phyloP scores from a whole-genome alignment of 2,329 filamentous ascomycete species.

The Orbilia javanica region DNA sequence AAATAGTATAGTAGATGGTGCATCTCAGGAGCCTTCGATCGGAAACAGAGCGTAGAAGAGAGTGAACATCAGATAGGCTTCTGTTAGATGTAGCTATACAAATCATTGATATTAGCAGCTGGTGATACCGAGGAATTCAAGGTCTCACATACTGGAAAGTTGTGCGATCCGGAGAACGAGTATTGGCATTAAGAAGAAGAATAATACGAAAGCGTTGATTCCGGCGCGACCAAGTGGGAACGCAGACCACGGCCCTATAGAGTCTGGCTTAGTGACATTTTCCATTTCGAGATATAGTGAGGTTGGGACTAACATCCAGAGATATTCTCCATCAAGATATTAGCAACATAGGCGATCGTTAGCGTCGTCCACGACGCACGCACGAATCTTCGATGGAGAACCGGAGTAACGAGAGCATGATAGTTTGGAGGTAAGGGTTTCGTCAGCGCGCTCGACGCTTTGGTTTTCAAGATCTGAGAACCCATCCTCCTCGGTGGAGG shows the following conservation, averaged over 20 bases:
- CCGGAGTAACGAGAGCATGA: constrained; percentile 61
- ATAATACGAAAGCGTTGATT: constrained; percentile 60
- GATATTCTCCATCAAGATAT: constrained; percentile 61
- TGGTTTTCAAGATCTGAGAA: constrained; percentile 52
- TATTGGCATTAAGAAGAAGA: constrained; percentile 60
- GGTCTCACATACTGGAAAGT: constrained; percentile 58
- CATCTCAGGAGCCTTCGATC: constrained; percentile 59
- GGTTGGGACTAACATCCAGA: constrained; percentile 58
- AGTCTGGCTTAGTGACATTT: constrained; percentile 9
- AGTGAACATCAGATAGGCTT: constrained; percentile 59
- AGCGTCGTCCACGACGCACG: constrained; percentile 60
- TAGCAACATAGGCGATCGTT: constrained; percentile 60
- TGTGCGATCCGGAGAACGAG: constrained; percentile 61
- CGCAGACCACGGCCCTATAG: constrained; percentile 60
- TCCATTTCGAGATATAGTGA: constrained; percentile 1
- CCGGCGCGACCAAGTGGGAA: constrained; percentile 60
- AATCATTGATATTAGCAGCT: background rate
- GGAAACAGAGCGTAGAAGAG: constrained; percentile 55
- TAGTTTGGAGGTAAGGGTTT: constrained; percentile 61
- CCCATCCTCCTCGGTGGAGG: constrained; percentile 26
- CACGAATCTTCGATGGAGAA: constrained; percentile 61
- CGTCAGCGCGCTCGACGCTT: constrained; percentile 52
- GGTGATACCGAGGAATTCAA: background rate
- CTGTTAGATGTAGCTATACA: constrained; percentile 57
- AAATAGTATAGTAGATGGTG: constrained; percentile 60